These are phyloP conservation scores for Millerozyma miso DNA, from an alignment of 805 yeast species.

Conservation along the genomic window DNA sequence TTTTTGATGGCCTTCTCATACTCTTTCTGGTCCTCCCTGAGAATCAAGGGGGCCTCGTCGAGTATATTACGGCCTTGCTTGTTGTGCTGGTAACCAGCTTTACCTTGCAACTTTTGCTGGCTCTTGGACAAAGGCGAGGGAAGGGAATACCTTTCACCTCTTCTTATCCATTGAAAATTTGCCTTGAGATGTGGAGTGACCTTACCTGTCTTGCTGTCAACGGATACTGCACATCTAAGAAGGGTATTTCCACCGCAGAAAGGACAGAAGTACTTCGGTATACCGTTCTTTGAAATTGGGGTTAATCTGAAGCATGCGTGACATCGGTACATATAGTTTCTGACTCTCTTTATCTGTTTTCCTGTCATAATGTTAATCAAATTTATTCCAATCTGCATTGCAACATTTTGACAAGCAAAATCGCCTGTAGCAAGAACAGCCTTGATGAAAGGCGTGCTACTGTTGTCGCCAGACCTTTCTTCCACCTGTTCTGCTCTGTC, in stretches of 20 bases:
- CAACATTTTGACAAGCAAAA: conserved; percentile 95
- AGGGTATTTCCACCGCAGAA: conserved; percentile 93
- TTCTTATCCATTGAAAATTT: conserved; percentile 88
- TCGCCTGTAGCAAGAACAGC: conserved; percentile 93
- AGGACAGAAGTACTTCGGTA: conserved; percentile 85
- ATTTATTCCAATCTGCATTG: conserved; percentile 84
- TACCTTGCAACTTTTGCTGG: conserved; percentile 67
- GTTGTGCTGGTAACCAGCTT: conserved; percentile 74
- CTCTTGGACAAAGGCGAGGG: conserved; percentile 86
- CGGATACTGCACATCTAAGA: conserved; percentile 84
- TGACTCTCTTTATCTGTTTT: conserved; percentile 73
- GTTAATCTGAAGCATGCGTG: conserved; percentile 90
- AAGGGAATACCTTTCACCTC: conserved; percentile 78
- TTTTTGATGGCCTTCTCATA: conserved; percentile 83
- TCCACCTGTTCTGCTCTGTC: conserved; percentile 59
- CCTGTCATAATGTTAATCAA: conserved; percentile 85
- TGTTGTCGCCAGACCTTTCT: conserved; percentile 23
- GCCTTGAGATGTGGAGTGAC: conserved; percentile 83
- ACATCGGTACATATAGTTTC: conserved; percentile 93
- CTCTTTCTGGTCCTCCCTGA: conserved; percentile 93
- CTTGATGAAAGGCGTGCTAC: conserved; percentile 39
- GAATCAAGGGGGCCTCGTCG: conserved; percentile 47
- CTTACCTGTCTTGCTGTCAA: conserved; percentile 73
- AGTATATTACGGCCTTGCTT: conserved; percentile 53
- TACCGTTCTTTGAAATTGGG: conserved; percentile 73